Evolutionary conservation across 202 grass and related monocot species (phyloP).

Genomic region (Thinopyrum obtusiflorum): DNA sequence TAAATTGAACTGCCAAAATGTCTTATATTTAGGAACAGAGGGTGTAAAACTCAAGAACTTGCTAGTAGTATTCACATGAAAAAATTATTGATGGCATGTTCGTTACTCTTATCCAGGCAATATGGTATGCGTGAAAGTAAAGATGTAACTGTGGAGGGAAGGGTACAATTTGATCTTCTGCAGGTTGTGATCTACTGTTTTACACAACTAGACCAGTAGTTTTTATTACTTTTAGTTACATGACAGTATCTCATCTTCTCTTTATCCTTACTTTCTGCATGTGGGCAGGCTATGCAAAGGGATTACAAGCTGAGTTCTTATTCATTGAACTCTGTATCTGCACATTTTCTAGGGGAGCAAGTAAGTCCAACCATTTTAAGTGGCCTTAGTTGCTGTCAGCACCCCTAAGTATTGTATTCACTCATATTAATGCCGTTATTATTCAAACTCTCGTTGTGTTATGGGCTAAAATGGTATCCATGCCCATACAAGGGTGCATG

Average conservation of each 20-base stretch:
- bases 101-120: conserved; percentile 58
- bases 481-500: neutral
- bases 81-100: neutral
- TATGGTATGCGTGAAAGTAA: conserved; percentile 97
- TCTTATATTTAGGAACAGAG: too few relatives aligned
- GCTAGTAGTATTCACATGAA: conserved; percentile 15
- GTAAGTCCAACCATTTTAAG: conserved; percentile 51
- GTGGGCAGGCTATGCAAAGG: conserved; percentile 81
- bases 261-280: conserved; percentile 31
- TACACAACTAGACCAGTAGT: conserved; percentile 5
- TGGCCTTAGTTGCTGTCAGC: conserved; percentile 17
- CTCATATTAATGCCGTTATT: neutral
- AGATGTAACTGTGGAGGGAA: conserved; percentile 93
- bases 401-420: conserved; percentile 15
- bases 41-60: neutral
- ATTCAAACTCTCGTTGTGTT: neutral
- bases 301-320: conserved; percentile 99
- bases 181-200: conserved; percentile 63
- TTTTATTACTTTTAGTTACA: conserved; percentile 15
- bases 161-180: conserved; percentile 96
- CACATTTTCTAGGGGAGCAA: conserved; percentile 95
- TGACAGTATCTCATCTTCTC: conserved; percentile 23
- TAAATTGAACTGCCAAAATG: too few relatives aligned
- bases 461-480: neutral
- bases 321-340: conserved; percentile 96